Base-by-base conservation (phyloP, 1,284 basidiomycete species). In the Sanguinoderma infundibulare region DNA sequence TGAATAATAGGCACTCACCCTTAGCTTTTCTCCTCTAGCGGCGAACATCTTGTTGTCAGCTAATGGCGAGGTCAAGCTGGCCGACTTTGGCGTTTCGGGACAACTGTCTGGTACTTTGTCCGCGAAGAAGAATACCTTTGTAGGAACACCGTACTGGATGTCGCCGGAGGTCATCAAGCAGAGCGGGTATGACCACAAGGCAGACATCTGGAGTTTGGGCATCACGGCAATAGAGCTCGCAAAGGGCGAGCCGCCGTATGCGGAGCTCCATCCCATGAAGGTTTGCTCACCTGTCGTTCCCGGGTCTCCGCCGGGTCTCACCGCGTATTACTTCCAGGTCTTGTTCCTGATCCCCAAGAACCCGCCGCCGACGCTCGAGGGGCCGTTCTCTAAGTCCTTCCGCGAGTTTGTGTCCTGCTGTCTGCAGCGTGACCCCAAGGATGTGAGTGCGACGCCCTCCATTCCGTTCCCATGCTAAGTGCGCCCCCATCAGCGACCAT, bases 151-250 rank as follows among this genome's bases (percentile, higher is more conserved):
- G 2, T 97, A 96, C 73, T 98, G 96, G 96, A 99, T 99, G 97
- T 96, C 95, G 24, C 97, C 97, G 7, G 97, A 99, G 75, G 97
- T 99, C 24, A 98, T 99, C 82, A 98, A 98, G 78, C 97, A 99
- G 79, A 97, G 94, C 64, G 98, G 98, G 8, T 99, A 99, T 76
- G 97, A 98, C 72, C 93, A 96, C 76, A 98, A 98, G 74, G 97
- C 97, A 12, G 97, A 99, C 75, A 98, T 99, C 54, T 98, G 96
- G 96, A 94, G 91, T 75, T 79, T 97, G 67, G 95, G 94, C 5
- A 99, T 99, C 74, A 98, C 97, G 5, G 95, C 96, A 12, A 98
- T 99, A 69, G 97, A 99, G 76, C 82, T 99, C 67, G 97, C 97
- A 1, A 96, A 93, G 77, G 97, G 97, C 42, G 96, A 98, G 73